These are phyloP conservation scores for Leccinum uliginosum DNA, from an alignment of 768 basidiomycete species.

Conservation along the genomic window DNA sequence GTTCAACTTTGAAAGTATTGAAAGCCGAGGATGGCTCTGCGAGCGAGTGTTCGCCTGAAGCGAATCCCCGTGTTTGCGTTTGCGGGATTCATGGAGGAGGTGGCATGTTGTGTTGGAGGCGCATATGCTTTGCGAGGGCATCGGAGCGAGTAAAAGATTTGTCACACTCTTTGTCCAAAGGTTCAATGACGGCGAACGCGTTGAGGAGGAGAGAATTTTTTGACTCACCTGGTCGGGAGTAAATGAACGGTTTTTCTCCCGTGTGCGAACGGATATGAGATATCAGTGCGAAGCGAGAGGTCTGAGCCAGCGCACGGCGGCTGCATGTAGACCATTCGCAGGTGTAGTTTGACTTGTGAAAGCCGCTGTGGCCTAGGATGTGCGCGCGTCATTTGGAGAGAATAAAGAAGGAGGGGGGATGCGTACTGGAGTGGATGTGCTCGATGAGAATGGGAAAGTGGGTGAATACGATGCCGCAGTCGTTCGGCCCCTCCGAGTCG, in stretches of 20 bases:
- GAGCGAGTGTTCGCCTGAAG: conserved; percentile 19
- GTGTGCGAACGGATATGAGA: conserved; percentile 91
- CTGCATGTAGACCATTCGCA: conserved; percentile 88
- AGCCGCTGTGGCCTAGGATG: conserved; percentile 68
- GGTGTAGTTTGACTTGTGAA: conserved; percentile 78
- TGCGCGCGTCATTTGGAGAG: neutral
- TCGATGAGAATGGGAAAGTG: conserved; percentile 72
- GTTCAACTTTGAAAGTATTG: conserved; percentile 64
- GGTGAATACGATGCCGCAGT: conserved; percentile 69
- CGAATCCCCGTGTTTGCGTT: conserved; percentile 57
- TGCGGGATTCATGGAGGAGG: conserved; percentile 67
- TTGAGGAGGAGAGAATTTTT: neutral
- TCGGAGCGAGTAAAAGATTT: conserved; percentile 94
- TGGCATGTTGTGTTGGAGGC: conserved; percentile 77
- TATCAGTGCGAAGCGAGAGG: conserved; percentile 84
- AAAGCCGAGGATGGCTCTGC: conserved; percentile 35
- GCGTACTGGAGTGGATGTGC: conserved; percentile 78
- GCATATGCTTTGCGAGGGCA: conserved; percentile 89
- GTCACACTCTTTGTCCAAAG: conserved; percentile 71
- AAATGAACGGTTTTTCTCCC: conserved; percentile 91
- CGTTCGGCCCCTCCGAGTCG: conserved; percentile 50
- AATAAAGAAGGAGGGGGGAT: neutral
- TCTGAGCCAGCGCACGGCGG: conserved; percentile 78
- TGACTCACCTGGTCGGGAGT: conserved; percentile 66
- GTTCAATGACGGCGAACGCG: neutral